Conservation (phyloP, 148 eudicot species). For the Cornus suecica region DNA sequence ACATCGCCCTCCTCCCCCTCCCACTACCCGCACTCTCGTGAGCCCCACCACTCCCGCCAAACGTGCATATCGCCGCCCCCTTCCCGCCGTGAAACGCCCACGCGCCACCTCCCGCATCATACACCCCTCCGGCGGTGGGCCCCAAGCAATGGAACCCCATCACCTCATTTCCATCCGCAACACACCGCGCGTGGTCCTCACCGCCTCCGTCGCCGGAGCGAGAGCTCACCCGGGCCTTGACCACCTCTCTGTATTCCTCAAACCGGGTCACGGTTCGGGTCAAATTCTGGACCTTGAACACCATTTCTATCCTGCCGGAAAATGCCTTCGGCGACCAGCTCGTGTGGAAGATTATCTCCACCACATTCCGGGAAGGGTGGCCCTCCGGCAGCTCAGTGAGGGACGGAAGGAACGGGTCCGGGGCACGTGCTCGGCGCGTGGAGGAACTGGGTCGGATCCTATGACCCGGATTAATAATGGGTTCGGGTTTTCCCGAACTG, state of each 20-base stretch:
- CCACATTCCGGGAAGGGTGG: constrained; percentile 87
- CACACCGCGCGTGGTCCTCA: constrained; percentile 66
- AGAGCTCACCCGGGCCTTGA: constrained; percentile 45
- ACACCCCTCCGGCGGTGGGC: constrained; percentile 30
- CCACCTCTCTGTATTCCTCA: constrained; percentile 67
- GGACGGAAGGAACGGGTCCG: constrained; percentile 48
- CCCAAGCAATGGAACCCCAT: constrained; percentile 87
- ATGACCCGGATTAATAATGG: constrained; percentile 6
- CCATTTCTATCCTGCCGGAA: constrained; percentile 74
- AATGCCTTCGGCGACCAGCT: constrained; percentile 71
- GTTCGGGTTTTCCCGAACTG: constrained; percentile 22
- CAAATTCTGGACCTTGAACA: constrained; percentile 70
- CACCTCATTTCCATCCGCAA: constrained; percentile 94
- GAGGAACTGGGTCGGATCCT: constrained; percentile 14
- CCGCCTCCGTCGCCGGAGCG: constrained; percentile 18
- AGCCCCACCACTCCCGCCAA: constrained; percentile 72
- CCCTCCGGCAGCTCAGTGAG: constrained; percentile 76
- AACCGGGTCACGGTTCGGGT: constrained; percentile 52
- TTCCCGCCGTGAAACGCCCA: constrained; percentile 43
- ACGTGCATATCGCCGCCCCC: constrained; percentile 52
- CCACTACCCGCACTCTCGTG: constrained; percentile 81
- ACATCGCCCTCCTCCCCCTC: constrained; percentile 69
- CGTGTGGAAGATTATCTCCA: constrained; percentile 80
- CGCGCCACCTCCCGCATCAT: constrained; percentile 37
- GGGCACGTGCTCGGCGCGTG: constrained; percentile 19